Evolutionary conservation across 257 asterid genomes (phyloP).

Genomic region (Petrea volubilis): DNA sequence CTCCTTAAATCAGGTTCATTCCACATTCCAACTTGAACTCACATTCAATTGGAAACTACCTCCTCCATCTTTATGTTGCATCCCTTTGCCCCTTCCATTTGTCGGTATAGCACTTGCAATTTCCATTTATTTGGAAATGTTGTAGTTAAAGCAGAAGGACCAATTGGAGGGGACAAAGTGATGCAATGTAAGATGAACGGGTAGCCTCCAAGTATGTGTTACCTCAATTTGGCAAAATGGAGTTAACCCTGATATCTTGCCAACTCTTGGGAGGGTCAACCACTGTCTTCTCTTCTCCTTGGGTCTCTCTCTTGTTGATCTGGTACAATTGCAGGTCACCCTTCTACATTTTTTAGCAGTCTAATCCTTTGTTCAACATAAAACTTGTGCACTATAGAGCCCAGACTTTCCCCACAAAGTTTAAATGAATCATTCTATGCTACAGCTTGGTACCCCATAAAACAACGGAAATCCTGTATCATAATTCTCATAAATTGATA

Average conservation of each 20-base stretch:
- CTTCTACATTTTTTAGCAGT: neutral
- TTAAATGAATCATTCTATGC: neutral
- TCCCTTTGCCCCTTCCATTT: neutral
- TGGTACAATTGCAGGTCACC: neutral
- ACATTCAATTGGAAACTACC: neutral
- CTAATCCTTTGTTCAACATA: neutral
- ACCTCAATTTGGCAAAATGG: neutral
- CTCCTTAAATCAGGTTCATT: neutral
- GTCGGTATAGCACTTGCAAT: neutral
- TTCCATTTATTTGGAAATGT: neutral
- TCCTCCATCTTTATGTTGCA: neutral
- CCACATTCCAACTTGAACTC: neutral
- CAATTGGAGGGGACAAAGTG: neutral
- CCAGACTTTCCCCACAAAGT: neutral
- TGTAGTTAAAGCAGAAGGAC: neutral
- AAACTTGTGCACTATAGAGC: neutral
- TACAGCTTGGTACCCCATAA: neutral
- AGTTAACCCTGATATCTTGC: neutral
- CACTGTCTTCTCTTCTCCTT: neutral
- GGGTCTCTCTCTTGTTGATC: neutral
- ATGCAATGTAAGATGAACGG: neutral
- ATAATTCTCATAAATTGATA: neutral
- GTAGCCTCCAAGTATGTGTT: neutral
- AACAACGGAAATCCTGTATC: neutral
- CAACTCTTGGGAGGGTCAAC: constrained; percentile 1